A percentile compares a stretch with the other conserved stretches of the same genome.
phyloP scores from a whole-genome alignment of 768 basidiomycete species.

The Leucosporidium scottii region DNA sequence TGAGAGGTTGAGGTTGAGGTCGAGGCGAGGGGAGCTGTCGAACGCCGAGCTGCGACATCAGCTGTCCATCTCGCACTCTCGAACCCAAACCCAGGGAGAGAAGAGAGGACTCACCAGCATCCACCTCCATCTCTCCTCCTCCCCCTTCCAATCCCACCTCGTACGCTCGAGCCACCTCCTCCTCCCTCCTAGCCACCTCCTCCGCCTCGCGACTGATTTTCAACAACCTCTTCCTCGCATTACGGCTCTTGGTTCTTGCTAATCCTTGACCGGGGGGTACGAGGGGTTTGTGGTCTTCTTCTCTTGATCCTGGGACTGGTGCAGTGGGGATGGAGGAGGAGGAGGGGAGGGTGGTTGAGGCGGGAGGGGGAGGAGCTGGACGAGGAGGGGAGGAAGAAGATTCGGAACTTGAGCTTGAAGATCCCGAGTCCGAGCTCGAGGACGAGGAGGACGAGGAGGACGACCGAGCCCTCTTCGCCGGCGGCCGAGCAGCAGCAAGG shows the following conservation, averaged over 20 bases:
- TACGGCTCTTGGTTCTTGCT: conserved; percentile 12
- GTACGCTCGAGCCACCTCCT: background rate
- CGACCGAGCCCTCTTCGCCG: background rate
- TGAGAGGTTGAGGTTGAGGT: background rate
- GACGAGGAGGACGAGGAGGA: background rate
- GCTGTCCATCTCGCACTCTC: too few species aligned
- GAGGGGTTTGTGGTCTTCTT: background rate
- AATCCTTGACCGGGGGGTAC: conserved; percentile 17
- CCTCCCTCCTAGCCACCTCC: too few species aligned
- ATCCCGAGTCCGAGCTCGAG: background rate
- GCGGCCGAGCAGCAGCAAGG: background rate
- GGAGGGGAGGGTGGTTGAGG: background rate
- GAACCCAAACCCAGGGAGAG: too few species aligned
- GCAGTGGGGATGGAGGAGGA: background rate
- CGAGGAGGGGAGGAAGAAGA: background rate
- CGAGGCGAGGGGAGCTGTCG: background rate
- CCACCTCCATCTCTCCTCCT: too few species aligned
- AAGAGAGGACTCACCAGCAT: background rate
- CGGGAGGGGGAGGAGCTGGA: background rate
- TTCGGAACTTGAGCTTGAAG: too few species aligned
- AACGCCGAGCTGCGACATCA: background rate
- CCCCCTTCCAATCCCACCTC: too few species aligned
- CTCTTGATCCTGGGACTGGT: too few species aligned
- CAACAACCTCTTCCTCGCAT: conserved; percentile 11
- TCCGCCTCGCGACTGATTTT: too few species aligned